Evolutionary conservation across 2,329 filamentous ascomycete genomes (phyloP).

Genomic region (Colletotrichum zoysiae): DNA sequence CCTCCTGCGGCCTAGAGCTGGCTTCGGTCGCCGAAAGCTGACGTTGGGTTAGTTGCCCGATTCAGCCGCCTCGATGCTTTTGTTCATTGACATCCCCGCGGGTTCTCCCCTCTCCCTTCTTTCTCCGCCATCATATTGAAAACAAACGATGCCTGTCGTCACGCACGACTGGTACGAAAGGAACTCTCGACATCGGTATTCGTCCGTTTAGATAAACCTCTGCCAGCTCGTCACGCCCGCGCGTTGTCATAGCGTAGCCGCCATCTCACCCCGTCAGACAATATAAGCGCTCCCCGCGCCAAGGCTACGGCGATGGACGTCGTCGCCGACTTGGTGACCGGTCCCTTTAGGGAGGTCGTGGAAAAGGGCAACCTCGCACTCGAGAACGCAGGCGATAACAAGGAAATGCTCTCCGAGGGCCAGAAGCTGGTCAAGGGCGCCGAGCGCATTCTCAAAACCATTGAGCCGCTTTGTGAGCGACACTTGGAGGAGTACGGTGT

Average conservation of each 20-base stretch:
- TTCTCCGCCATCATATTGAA: not conserved
- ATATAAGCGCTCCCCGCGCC: not conserved
- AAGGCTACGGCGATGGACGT: conserved; percentile 52
- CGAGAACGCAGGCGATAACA: conserved; percentile 60
- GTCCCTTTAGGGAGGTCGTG: conserved; percentile 65
- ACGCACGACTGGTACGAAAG: not conserved
- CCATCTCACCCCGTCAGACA: not conserved
- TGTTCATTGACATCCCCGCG: not conserved
- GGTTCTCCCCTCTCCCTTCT: not conserved
- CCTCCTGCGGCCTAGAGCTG: conserved; percentile 30
- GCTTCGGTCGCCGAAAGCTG: conserved; percentile 14
- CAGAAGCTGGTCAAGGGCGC: conserved; percentile 62
- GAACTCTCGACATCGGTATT: not conserved
- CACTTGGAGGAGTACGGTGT: conserved; percentile 62
- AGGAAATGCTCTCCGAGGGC: conserved; percentile 64
- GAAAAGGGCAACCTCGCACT: conserved; percentile 63
- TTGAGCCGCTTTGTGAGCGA: conserved; percentile 65
- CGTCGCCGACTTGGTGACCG: conserved; percentile 59
- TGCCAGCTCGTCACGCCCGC: not conserved
- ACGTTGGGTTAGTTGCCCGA: conserved; percentile 24
- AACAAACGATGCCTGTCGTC: not conserved
- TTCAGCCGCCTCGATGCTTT: conserved; percentile 14
- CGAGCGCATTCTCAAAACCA: conserved; percentile 61
- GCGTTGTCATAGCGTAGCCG: not conserved
- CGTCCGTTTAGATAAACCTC: not conserved